Base-by-base conservation (phyloP, 2,329 filamentous ascomycete genomes). In the Sclerotinia spermophila region DNA sequence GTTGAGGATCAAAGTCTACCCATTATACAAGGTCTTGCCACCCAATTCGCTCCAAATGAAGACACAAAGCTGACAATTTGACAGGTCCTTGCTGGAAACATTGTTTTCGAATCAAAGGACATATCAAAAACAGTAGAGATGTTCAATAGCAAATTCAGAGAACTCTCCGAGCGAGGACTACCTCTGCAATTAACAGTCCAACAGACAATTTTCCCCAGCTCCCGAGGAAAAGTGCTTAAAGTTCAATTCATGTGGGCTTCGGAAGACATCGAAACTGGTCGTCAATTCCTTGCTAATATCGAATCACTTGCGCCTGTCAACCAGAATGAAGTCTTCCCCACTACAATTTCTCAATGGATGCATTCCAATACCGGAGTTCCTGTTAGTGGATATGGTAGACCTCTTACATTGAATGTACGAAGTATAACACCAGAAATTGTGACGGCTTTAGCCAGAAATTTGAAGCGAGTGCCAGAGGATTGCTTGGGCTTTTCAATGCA, bases 1-100 rank as follows among this genome's bases (percentile, higher is more conserved):
- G 71, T 51, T 83, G 10, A 80, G 77, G 3, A 77, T 83, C 71
- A 82, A 80, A 71, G 74, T 82, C 3, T 82, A 83, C 69, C 77
- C 78, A 4, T 67, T 79, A 3, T 76, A 77, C 35, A 76, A 77
- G 73, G 79, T 80, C 24, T 51, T 51, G 5, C 3, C 2, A 60
- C 21, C 33, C 24, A 27, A 21, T 42, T 21, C 53, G n/a, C 40
- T 8, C 42, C 30, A 33, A 35, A 27, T 51, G 7, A 27, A 27
- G 24, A 17, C 19, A 21, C 5, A 61, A 45, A 55, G 51, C 56
- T 33, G 64, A 24, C n/a, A 65, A 17, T 61, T 59, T 13, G 17
- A 13, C 45, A 76, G 77, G 67, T 78, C n/a, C 75, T 81, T 44
- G 73, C 71, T 24, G 79, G 79, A 42, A 72, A 75, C 0, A 72